phyloP scores from a whole-genome alignment of 345 rosid species.

The Nephelium lappaceum region DNA sequence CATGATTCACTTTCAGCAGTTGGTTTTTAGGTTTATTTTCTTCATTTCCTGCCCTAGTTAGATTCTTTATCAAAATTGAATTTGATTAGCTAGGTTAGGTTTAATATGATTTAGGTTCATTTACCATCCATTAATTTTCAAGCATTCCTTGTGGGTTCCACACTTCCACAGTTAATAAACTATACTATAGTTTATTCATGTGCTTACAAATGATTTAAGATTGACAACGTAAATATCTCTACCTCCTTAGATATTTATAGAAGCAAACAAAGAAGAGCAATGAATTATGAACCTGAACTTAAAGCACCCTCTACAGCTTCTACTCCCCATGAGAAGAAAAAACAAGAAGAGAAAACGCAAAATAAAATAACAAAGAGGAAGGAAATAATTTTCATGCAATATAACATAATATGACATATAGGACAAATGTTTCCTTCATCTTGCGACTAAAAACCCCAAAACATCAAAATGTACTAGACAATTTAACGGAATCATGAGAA shows the following conservation, averaged over 20 bases:
- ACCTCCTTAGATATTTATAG: not conserved
- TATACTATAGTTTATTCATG: not conserved
- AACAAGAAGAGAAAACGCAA: not conserved
- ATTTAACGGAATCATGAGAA: slow-evolving; percentile 9
- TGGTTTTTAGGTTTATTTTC: not conserved
- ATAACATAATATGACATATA: not conserved
- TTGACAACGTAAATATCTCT: not conserved
- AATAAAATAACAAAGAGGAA: not conserved
- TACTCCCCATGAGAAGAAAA: not conserved
- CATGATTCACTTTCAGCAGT: not conserved
- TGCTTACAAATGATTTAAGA: no score
- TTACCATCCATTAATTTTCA: slow-evolving; percentile 6
- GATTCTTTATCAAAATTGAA: not conserved
- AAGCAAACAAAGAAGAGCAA: not conserved
- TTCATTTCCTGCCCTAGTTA: not conserved
- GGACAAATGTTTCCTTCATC: not conserved
- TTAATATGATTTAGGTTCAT: not conserved
- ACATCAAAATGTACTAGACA: not conserved
- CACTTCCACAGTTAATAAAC: not conserved
- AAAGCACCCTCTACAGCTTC: not conserved
- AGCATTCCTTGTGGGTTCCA: not conserved
- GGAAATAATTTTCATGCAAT: not conserved
- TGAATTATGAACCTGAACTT: not conserved
- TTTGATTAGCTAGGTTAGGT: not conserved
- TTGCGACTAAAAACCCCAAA: not conserved